Evolutionary conservation across 805 yeast genomes (phyloP), one percentile per base, ranked within the genome.

Genomic region (Torulaspora maleeae): DNA sequence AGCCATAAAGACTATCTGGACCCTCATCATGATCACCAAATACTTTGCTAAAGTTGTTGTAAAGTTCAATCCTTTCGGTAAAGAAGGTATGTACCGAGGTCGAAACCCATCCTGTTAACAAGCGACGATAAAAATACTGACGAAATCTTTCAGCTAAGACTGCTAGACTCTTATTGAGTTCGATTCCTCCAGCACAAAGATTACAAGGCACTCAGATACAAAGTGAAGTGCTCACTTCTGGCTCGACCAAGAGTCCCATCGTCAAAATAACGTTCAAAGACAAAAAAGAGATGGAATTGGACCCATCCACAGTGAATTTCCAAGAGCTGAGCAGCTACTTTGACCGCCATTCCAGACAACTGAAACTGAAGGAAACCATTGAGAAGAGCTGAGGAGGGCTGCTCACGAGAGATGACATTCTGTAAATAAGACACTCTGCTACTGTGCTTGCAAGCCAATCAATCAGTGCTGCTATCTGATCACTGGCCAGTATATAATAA

Each of bases 191-290:
- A 5, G 71, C 80, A 25, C 71, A 81, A 56, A 82, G 83, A 56
- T 72, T 76, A 33, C 61, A 74, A 7, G 80, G 90, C 44, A 64
- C 72, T n/a, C 56, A 60, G 34, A 69, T 90, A 2, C 80, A 82
- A 51, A 77, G 77, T 55, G 81, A 83, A 58, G 75, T 88, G 20
- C 70, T 89, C 37, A 70, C 73, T 3, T 57, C 64, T 4, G 51
- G 48, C 5, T 69, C 82, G 0, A 67, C 60, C 8, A 77, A 73
- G 15, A 58, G 64, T 37, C 89, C 95, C 12, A 56, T 73, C n/a
- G 77, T 90, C 15, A 73, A 80, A 50, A 95, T 90, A 19, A 79
- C 83, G 1, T 90, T 78, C 69, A 82, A 85, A 64, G 97, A 90
- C 64, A 91, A 90, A 58, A 76, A 79, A 40, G 76, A 74, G 4